Percentiles rank a stretch among this genome's conserved stretches.
phyloP scores from a whole-genome alignment of 164 flowering plant genomes.

The Umbilicus rupestris region DNA sequence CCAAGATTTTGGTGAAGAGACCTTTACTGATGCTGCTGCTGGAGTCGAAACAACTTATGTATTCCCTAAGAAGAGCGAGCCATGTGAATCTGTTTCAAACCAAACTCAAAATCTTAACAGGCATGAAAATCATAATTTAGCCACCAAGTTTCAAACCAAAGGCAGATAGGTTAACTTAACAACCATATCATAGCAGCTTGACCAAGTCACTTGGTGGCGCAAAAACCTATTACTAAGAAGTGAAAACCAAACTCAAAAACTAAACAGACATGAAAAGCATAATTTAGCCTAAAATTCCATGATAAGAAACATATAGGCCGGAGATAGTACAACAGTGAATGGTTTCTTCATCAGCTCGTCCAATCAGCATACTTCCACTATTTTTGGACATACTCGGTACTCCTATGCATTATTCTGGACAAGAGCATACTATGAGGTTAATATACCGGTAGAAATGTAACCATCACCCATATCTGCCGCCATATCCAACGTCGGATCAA shows the following conservation, averaged over 20 bases:
- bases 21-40: no score
- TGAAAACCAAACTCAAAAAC: not conserved
- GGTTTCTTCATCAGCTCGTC: not conserved
- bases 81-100: no score
- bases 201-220: not conserved
- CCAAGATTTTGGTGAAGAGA: no score
- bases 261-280: not conserved
- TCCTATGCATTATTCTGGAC: not conserved
- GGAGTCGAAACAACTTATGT: no score
- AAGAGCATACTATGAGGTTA: not conserved
- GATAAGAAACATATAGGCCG: not conserved
- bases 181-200: not conserved
- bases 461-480: constrained; percentile 95
- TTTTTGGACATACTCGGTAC: not conserved
- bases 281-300: not conserved
- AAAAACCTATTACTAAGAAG: not conserved
- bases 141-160: not conserved
- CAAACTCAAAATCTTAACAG: not conserved
- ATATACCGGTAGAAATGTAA: constrained; percentile 74
- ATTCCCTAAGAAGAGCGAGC: no score
- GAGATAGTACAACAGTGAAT: not conserved
- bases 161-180: not conserved
- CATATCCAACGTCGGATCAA: constrained; percentile 93
- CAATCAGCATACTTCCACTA: not conserved
- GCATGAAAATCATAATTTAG: not conserved